Evolutionary conservation across 2,329 filamentous ascomycete species (phyloP), one percentile per base, ranked within the genome.

Genomic region (Ophiostoma montium): DNA sequence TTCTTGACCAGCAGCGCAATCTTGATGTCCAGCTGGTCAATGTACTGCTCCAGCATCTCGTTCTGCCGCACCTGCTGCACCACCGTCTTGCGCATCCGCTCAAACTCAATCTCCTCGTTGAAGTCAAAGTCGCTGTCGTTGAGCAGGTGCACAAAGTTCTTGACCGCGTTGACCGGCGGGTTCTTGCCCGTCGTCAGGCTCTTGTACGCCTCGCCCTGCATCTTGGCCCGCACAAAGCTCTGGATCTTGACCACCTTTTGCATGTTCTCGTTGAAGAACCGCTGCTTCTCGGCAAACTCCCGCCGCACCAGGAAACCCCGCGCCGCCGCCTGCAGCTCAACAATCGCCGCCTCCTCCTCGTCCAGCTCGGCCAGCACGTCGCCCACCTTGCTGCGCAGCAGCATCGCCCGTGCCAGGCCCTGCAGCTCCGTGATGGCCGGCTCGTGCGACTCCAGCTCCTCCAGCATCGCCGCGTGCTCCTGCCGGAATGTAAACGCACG

Each of bases 81-180:
- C 15, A 98, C 92, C 4, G 86, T 94, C 70, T 96, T 95, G 48
- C 94, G 80, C 61, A 96, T 71, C 44, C 89, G 79, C 65, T 98
- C 92, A 57, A 96, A 95, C 62, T 98, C 92, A 47, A 98, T 82
- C 63, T 98, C 92, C 63, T 96, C 90, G 61, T 98, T 94, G 66
- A 98, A 98, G 62, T 98, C 92, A 59, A 98, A 95, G 61, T 95
- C 90, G 59, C 88, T 96, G 65, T 98, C 92, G 60, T 96, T 98
- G 50, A 98, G 79, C 35, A 98, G 74, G 63, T 98, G 92, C 2
- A 98, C 88, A 62, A 98, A 98, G 62, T 94, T 94, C 70, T 96
- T 95, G 61, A 98, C 86, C 0, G 94, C 95, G 35, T 87, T 87
- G 52, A 98, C 88, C 0, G 92, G 92, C 21, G 92, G 92, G 61